phyloP scores from a whole-genome alignment of 2,329 filamentous ascomycete genomes.

The Xylariaceae sp. region DNA sequence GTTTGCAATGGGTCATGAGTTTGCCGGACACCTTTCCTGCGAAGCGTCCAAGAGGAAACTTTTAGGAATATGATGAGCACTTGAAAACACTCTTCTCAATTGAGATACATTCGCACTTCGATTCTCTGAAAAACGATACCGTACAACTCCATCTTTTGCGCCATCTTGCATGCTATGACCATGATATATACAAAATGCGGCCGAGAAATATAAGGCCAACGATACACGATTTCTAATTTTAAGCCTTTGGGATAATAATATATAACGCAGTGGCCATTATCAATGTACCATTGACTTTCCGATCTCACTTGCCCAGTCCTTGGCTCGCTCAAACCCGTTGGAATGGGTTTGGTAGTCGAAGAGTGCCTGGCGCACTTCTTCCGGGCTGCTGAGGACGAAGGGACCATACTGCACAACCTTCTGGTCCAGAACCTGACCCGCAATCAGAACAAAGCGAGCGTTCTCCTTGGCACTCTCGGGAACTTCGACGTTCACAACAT shows the following conservation, averaged over 20 bases:
- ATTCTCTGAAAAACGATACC: neutral
- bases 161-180: no score
- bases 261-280: neutral
- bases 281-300: constrained; percentile 28
- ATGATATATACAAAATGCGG: neutral
- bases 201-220: neutral
- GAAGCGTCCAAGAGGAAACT: constrained; percentile 18
- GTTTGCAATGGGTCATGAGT: constrained; percentile 17
- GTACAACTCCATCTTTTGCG: neutral
- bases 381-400: constrained; percentile 60
- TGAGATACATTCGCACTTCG: neutral
- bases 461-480: constrained; percentile 54
- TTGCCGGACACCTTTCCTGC: constrained; percentile 17
- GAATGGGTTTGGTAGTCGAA: constrained; percentile 59
- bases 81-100: no score
- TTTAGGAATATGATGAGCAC: neutral
- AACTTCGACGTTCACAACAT: constrained; percentile 69
- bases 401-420: constrained; percentile 68
- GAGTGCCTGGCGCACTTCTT: constrained; percentile 63
- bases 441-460: constrained; percentile 58
- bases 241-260: neutral
- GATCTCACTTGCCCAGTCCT: constrained; percentile 63
- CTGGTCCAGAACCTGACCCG: constrained; percentile 66
- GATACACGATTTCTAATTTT: neutral
- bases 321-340: constrained; percentile 67